Evolutionary conservation across 1,284 basidiomycete species (phyloP).

Genomic region (Fomitopsis schrenkii): DNA sequence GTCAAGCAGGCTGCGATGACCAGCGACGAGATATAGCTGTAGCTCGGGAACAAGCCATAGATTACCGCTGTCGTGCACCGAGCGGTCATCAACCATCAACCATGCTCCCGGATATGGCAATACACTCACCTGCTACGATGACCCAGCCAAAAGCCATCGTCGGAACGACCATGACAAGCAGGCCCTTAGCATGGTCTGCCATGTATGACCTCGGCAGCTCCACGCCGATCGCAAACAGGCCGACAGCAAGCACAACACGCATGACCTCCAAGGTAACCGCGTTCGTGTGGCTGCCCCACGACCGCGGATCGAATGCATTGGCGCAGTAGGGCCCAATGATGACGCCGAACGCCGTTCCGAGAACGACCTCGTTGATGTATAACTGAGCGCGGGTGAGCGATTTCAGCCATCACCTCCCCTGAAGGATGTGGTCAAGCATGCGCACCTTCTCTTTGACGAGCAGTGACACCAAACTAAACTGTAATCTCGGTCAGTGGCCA

Average conservation of each 20-base stretch:
- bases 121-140: constrained; percentile 50
- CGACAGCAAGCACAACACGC: constrained; percentile 65
- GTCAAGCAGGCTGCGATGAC: constrained; percentile 89
- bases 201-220: constrained; percentile 69
- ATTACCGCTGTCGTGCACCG: constrained; percentile 31
- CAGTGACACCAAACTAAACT: constrained; percentile 82
- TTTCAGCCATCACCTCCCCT: neutral
- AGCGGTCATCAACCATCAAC: neutral
- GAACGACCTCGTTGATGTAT: constrained; percentile 90
- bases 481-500: neutral
- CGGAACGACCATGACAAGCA: constrained; percentile 66
- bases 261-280: constrained; percentile 76
- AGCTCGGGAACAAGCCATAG: constrained; percentile 61
- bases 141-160: constrained; percentile 80
- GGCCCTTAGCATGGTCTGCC: constrained; percentile 52
- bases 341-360: constrained; percentile 80
- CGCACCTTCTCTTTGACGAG: constrained; percentile 76
- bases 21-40: constrained; percentile 73
- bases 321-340: constrained; percentile 73
- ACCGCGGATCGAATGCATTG: constrained; percentile 74
- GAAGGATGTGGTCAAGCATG: neutral
- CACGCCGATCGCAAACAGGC: constrained; percentile 72
- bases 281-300: constrained; percentile 60
- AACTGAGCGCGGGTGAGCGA: constrained; percentile 35
- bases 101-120: neutral